Percentiles rank a stretch among this genome's conserved stretches.
phyloP scores from a whole-genome alignment of 176 grass and related monocot species.

The Eremochloa ophiuroides region DNA sequence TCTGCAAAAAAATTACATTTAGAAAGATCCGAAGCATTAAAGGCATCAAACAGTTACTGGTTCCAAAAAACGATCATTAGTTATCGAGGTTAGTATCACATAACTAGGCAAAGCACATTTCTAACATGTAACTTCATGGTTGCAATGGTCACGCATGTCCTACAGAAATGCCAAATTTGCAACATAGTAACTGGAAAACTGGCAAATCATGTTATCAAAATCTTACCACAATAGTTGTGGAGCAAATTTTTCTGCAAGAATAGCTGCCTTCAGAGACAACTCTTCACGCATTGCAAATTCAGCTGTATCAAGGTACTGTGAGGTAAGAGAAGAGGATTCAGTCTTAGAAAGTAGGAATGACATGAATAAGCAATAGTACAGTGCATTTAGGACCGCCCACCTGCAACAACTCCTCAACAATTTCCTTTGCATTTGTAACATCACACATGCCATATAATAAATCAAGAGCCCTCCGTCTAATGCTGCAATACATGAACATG shows the following conservation, averaged over 20 bases:
- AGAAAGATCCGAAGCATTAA: not conserved
- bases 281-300: slow-evolving; percentile 99
- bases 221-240: slow-evolving; percentile 95
- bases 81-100: not conserved
- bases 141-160: not conserved
- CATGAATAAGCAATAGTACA: not conserved
- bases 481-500: slow-evolving; percentile 56
- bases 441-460: slow-evolving; percentile 99
- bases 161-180: not conserved
- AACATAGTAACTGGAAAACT: not conserved
- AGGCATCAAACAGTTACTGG: not conserved
- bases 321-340: slow-evolving; percentile 20
- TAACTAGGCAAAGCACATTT: not conserved
- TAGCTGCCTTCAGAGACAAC: slow-evolving; percentile 90
- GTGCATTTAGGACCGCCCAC: not conserved
- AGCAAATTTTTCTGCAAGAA: slow-evolving; percentile 97
- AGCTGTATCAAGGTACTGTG: slow-evolving; percentile 96
- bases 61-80: not conserved
- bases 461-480: slow-evolving; percentile 98
- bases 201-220: not conserved
- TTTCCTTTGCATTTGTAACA: slow-evolving; percentile 97
- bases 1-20: not conserved
- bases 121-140: not conserved
- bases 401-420: slow-evolving; percentile 98
- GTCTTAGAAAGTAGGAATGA: slow-evolving; percentile 27